phyloP scores from a whole-genome alignment of 805 yeast genomes.

The Candida sithepensis region DNA sequence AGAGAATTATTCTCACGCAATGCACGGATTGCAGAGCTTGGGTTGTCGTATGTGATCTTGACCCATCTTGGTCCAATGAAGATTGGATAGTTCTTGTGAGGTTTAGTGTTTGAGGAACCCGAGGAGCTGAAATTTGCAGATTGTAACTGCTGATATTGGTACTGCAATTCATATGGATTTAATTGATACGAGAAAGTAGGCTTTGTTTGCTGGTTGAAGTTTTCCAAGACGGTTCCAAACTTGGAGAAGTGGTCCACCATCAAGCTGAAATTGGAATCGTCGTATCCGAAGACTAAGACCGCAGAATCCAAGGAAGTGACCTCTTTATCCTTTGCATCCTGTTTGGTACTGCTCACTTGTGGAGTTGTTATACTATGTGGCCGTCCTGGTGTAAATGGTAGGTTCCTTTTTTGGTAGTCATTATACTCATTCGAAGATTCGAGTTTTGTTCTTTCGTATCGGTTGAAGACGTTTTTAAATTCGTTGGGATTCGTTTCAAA shows the following conservation, averaged over 20 bases:
- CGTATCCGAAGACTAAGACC: slow-evolving; percentile 84
- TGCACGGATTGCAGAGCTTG: slow-evolving; percentile 76
- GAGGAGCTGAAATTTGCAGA: background rate
- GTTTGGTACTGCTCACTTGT: slow-evolving; percentile 1
- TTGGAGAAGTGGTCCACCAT: slow-evolving; percentile 72
- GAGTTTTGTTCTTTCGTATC: slow-evolving; percentile 22
- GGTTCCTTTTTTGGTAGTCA: slow-evolving; percentile 5
- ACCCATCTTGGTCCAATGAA: slow-evolving; percentile 89
- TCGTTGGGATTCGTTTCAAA: slow-evolving; percentile 39
- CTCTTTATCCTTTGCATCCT: slow-evolving; percentile 27
- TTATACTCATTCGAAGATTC: slow-evolving; percentile 7
- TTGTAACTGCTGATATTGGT: slow-evolving; percentile 1
- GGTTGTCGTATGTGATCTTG: slow-evolving; percentile 77
- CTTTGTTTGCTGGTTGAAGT: slow-evolving; percentile 41
- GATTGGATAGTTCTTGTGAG: slow-evolving; percentile 50
- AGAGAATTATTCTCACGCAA: slow-evolving; percentile 76
- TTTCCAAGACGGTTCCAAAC: slow-evolving; percentile 78
- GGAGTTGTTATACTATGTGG: background rate
- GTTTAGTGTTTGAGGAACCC: background rate
- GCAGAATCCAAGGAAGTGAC: slow-evolving; percentile 46
- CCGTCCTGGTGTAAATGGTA: slow-evolving; percentile 13
- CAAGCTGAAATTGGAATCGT: slow-evolving; percentile 64
- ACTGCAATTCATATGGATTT: slow-evolving; percentile 2
- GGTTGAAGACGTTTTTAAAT: slow-evolving; percentile 44
- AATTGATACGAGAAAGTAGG: slow-evolving; percentile 8